phyloP scores from a whole-genome alignment of 257 asterid species.

The Fraxinus excelsior region DNA sequence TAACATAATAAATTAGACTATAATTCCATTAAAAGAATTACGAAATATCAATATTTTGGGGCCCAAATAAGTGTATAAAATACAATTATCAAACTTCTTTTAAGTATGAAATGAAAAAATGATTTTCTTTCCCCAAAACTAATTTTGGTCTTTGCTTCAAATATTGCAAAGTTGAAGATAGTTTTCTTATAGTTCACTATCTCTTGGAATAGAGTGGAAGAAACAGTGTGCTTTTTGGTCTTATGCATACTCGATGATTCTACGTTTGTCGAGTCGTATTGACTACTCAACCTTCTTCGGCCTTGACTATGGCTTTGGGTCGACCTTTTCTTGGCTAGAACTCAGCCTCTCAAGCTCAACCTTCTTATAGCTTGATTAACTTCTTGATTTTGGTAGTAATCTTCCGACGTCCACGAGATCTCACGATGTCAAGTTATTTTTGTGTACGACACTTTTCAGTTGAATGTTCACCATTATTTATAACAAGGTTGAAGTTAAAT shows the following conservation, averaged over 20 bases:
- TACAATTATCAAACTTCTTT: background rate
- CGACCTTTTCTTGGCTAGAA: too few relatives aligned
- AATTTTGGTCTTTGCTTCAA: background rate
- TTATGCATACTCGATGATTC: too few relatives aligned
- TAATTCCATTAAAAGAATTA: too few relatives aligned
- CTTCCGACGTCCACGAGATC: background rate
- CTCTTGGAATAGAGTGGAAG: background rate
- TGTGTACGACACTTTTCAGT: background rate
- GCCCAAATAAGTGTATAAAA: too few relatives aligned
- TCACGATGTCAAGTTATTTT: background rate
- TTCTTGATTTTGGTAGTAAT: background rate
- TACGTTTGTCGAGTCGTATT: too few relatives aligned
- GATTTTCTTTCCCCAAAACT: background rate
- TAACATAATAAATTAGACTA: too few relatives aligned
- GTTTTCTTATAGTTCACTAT: background rate
- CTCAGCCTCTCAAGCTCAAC: background rate
- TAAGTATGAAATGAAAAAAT: background rate
- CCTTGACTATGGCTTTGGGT: background rate
- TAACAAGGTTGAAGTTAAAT: background rate
- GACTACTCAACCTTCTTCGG: background rate
- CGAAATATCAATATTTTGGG: too few relatives aligned
- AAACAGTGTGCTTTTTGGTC: background rate
- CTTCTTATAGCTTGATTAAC: background rate
- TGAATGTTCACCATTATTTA: background rate
- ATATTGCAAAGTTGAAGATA: too few relatives aligned